phyloP scores from a whole-genome alignment of 345 rosid genomes.

The Barbarea vulgaris region DNA sequence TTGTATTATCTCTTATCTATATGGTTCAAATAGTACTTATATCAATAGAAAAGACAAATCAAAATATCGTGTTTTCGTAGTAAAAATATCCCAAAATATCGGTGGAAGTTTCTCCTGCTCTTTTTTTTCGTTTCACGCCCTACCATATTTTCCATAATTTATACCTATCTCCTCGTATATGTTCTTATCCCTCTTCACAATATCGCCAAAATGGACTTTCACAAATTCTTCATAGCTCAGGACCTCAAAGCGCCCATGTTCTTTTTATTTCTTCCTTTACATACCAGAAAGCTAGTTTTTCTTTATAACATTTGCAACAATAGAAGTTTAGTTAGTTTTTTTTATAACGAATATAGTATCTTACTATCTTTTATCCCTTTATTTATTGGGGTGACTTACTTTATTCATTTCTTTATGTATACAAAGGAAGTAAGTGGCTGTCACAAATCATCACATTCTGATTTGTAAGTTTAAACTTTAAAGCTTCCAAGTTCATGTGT shows the following conservation, averaged over 20 bases:
- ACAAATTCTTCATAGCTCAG: not conserved
- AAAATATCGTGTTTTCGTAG: not conserved
- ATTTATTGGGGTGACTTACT: not conserved
- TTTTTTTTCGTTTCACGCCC: not conserved
- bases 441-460: conserved; percentile 28
- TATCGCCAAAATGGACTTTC: not conserved
- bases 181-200: not conserved
- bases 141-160: not conserved
- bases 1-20: not conserved
- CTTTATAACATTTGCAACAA: not conserved
- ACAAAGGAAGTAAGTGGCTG: not conserved
- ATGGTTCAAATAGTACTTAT: not conserved
- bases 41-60: not conserved
- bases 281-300: not conserved
- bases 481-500: not conserved
- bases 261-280: too few relatives aligned
- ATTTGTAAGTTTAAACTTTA: conserved; percentile 5
- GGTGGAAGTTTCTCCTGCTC: not conserved
- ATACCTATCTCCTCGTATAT: not conserved
- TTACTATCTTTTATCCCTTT: too few relatives aligned
- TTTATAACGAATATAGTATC: not conserved
- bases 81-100: not conserved
- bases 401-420: conserved; percentile 12
- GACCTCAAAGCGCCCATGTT: not conserved
- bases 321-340: not conserved